Conservation (phyloP, 805 yeast genomes). For the Wickerhamomyces kurtzmanii region DNA sequence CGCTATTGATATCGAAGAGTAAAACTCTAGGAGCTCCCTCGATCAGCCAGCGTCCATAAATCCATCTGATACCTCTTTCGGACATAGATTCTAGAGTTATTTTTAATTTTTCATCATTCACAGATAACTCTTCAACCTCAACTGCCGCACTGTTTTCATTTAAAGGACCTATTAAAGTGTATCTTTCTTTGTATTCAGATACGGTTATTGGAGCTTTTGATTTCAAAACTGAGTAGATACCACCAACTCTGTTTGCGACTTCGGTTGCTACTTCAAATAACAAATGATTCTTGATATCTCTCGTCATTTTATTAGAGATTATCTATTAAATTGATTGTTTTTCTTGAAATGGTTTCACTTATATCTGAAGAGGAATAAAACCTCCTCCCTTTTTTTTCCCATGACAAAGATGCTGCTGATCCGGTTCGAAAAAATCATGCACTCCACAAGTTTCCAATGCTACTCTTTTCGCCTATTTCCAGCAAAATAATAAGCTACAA, state of each 20-base stretch:
- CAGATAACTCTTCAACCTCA: constrained; percentile 71
- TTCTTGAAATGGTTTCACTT: not conserved
- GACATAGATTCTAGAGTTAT: constrained; percentile 70
- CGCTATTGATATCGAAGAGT: constrained; percentile 78
- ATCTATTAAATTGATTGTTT: not conserved
- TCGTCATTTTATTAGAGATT: constrained; percentile 35
- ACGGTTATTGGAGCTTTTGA: constrained; percentile 96
- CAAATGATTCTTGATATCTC: constrained; percentile 82
- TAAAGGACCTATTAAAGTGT: constrained; percentile 80
- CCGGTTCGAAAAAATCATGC: not conserved
- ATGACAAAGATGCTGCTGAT: not conserved
- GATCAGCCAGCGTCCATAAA: constrained; percentile 93
- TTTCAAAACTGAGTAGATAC: constrained; percentile 92
- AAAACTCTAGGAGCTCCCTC: constrained; percentile 96
- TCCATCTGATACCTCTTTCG: constrained; percentile 68
- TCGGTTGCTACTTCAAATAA: constrained; percentile 94
- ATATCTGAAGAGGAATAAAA: not conserved
- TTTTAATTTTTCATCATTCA: constrained; percentile 43
- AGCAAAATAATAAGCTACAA: too few species aligned
- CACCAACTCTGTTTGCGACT: constrained; percentile 96
- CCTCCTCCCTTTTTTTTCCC: not conserved
- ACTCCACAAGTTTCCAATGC: too few species aligned
- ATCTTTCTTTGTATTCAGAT: constrained; percentile 83
- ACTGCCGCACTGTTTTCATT: constrained; percentile 64
- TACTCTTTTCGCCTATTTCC: too few species aligned